These are phyloP conservation scores for Geotrichum bryndzae DNA, from an alignment of 1,139 yeast species.

Conservation along the genomic window DNA sequence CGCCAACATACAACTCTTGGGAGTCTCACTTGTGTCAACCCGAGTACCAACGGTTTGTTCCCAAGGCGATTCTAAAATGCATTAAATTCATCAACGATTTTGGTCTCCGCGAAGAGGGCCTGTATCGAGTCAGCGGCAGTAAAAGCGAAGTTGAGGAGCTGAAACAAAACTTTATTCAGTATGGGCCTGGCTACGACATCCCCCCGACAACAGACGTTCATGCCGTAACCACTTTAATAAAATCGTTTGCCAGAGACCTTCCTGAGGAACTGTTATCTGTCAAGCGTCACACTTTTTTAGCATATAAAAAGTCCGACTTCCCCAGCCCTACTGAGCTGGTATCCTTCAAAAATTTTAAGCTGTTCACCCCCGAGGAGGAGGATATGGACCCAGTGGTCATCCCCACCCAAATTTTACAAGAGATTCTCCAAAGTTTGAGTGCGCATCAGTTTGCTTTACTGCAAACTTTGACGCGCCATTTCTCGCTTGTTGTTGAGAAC, in stretches of 20 bases:
- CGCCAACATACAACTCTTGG: slow-evolving; percentile 12
- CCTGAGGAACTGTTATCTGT: slow-evolving; percentile 60
- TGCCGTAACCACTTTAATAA: slow-evolving; percentile 74
- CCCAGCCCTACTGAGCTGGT: not conserved
- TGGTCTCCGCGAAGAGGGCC: slow-evolving; percentile 74
- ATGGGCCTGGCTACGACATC: slow-evolving; percentile 56
- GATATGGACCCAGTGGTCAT: slow-evolving; percentile 19
- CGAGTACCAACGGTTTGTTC: slow-evolving; percentile 24
- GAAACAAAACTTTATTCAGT: slow-evolving; percentile 55
- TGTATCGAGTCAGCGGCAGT: slow-evolving; percentile 77
- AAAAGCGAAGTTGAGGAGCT: slow-evolving; percentile 57
- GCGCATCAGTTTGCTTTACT: slow-evolving; percentile 28
- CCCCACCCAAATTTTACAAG: slow-evolving; percentile 25
- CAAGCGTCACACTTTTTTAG: slow-evolving; percentile 20
- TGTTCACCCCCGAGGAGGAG: slow-evolving; percentile 18
- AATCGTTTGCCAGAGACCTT: slow-evolving; percentile 66
- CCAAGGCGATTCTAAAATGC: slow-evolving; percentile 25
- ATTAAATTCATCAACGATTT: slow-evolving; percentile 22
- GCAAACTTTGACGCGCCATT: slow-evolving; percentile 27
- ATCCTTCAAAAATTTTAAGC: not conserved
- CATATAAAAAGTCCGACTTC: slow-evolving; percentile 12
- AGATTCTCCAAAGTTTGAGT: slow-evolving; percentile 24
- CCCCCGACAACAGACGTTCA: slow-evolving; percentile 69
- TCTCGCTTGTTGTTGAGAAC: slow-evolving; percentile 23
- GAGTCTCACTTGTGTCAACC: slow-evolving; percentile 17